Conservation (phyloP, 768 basidiomycete species). For the Saitozyma podzolica region DNA sequence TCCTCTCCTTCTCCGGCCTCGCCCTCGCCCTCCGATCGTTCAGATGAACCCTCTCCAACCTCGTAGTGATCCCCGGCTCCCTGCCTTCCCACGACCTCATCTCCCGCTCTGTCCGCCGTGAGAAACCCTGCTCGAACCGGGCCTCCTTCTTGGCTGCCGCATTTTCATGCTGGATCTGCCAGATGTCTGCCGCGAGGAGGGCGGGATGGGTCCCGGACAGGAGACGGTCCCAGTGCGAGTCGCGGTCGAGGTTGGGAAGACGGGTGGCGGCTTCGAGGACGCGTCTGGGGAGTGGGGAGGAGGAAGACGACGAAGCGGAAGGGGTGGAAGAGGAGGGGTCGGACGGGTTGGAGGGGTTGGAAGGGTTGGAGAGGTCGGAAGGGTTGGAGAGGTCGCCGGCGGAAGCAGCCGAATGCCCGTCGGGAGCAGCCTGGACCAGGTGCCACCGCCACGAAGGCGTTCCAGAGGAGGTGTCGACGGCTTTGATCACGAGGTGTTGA, state of each 20-base stretch:
- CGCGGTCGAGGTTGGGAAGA: no score
- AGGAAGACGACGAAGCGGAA: no score
- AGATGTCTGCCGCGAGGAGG: constrained; percentile 1
- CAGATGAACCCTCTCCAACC: constrained; percentile 33
- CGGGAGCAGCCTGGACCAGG: constrained; percentile 2
- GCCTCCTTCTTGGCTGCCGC: constrained; percentile 11
- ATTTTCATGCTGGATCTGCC: constrained; percentile 5
- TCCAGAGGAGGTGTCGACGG: not conserved
- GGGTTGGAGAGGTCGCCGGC: constrained; percentile 6
- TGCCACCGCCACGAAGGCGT: not conserved
- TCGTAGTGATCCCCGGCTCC: constrained; percentile 22
- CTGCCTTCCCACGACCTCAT: constrained; percentile 34
- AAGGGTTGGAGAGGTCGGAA: not conserved
- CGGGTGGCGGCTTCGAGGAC: no score
- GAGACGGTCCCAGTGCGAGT: constrained; percentile 25
- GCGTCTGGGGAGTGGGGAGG: no score
- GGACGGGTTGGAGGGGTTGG: constrained; percentile 9
- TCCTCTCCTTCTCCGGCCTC: constrained; percentile 33
- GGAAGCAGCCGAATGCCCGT: constrained; percentile 2
- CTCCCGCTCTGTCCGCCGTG: constrained; percentile 29
- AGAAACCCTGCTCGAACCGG: constrained; percentile 10
- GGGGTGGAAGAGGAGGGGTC: no score
- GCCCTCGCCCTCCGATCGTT: constrained; percentile 28
- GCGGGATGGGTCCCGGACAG: constrained; percentile 14
- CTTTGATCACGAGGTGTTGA: constrained; percentile 32